phyloP scores from a whole-genome alignment of 2,329 filamentous ascomycete species.

The Colletotrichum karsti region DNA sequence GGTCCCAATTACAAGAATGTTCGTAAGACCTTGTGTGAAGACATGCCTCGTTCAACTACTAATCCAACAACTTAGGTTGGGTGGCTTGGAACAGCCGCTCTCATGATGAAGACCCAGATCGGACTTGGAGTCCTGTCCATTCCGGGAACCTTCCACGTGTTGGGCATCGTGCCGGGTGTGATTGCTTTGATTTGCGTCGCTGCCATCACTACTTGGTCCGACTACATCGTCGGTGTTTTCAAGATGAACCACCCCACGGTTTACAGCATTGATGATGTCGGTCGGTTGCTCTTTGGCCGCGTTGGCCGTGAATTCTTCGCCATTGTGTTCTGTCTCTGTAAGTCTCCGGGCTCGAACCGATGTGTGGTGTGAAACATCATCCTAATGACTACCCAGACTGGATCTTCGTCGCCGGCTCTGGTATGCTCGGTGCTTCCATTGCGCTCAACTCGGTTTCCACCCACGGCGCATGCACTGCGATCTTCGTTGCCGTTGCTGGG shows the following conservation, averaged over 20 bases:
- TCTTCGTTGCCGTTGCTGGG: constrained; percentile 46
- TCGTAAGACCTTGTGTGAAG: constrained; percentile 25
- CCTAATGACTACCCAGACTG: constrained; percentile 30
- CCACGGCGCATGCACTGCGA: constrained; percentile 48
- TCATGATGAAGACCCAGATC: constrained; percentile 56
- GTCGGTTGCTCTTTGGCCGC: constrained; percentile 55
- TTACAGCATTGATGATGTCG: constrained; percentile 62
- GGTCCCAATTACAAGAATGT: constrained; percentile 41
- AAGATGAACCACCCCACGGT: constrained; percentile 58
- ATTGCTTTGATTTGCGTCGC: constrained; percentile 50
- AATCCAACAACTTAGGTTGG: constrained; percentile 40
- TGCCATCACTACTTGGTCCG: constrained; percentile 56
- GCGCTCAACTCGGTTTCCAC: constrained; percentile 48
- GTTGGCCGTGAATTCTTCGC: constrained; percentile 52
- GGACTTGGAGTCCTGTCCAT: constrained; percentile 59
- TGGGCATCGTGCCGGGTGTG: constrained; percentile 58
- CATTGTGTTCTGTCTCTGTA: constrained; percentile 43
- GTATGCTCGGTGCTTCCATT: constrained; percentile 50
- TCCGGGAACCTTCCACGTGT: constrained; percentile 50
- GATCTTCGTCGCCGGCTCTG: constrained; percentile 44
- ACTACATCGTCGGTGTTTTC: constrained; percentile 58
- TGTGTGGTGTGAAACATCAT: too few species aligned
- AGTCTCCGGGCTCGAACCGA: not conserved
- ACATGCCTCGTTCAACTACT: not conserved
- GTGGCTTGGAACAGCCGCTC: constrained; percentile 50